Percentiles rank a stretch among this genome's conserved stretches.
Evolutionary conservation across 441 rosid genomes (phyloP).

Genomic region (Melastoma candidum): DNA sequence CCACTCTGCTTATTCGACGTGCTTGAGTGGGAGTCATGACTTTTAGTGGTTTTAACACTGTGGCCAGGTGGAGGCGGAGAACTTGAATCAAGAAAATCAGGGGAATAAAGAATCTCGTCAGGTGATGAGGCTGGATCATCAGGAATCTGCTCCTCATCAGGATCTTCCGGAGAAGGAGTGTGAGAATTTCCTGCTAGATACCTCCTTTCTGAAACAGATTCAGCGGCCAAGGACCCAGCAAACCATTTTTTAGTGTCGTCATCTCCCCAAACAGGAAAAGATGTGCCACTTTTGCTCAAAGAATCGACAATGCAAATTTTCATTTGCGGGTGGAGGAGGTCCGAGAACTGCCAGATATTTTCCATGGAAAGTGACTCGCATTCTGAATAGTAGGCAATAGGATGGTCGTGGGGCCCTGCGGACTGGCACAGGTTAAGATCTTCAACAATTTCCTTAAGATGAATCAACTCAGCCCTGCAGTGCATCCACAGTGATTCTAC

Average conservation of each 20-base stretch:
- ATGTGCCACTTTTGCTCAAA: conserved; percentile 36
- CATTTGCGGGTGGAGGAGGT: conserved; percentile 30
- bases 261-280: conserved; percentile 26
- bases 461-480: conserved; percentile 45
- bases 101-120: conserved; percentile 23
- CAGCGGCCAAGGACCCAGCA: conserved; percentile 22
- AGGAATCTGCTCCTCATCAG: too few relatives aligned
- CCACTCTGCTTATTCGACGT: conserved; percentile 18
- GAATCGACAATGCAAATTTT: conserved; percentile 47
- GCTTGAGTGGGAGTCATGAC: conserved; percentile 20
- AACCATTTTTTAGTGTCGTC: conserved; percentile 27
- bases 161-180: conserved; percentile 3
- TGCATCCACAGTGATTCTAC: conserved; percentile 39
- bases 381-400: conserved; percentile 15
- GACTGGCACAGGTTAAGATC: conserved; percentile 35
- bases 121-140: conserved; percentile 24
- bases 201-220: conserved; percentile 29
- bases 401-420: conserved; percentile 20
- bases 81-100: conserved; percentile 1
- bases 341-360: conserved; percentile 30
- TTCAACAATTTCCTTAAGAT: conserved; percentile 33
- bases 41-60: conserved; percentile 14
- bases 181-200: conserved; percentile 24
- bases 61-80: conserved; percentile 18
- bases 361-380: conserved; percentile 24